Conservation (phyloP, 768 basidiomycete species). For the Butyriboletus loyo region DNA sequence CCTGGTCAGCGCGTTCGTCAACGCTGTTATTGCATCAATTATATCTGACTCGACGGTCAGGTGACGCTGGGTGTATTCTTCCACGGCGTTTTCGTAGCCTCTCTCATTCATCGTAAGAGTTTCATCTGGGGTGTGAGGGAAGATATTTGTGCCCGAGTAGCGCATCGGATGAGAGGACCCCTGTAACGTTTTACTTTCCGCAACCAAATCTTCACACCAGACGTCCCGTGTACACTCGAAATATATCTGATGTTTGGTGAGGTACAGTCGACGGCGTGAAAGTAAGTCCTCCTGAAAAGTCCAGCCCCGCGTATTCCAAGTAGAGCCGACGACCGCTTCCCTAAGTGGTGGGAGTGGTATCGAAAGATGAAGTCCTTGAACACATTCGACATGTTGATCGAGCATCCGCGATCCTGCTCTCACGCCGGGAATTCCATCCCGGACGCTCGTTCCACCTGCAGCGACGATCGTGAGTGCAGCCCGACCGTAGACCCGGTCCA, state of each 20-base stretch:
- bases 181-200: constrained; percentile 9
- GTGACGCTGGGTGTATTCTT: constrained; percentile 11
- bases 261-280: constrained; percentile 21
- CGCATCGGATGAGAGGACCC: constrained; percentile 8
- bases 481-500: constrained; percentile 19
- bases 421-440: constrained; percentile 12
- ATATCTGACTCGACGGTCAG: constrained; percentile 16
- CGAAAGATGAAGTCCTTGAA: constrained; percentile 24
- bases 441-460: constrained; percentile 13
- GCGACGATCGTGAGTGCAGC: constrained; percentile 20
- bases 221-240: constrained; percentile 20
- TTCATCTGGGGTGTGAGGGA: background rate
- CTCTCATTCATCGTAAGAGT: background rate
- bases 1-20: background rate
- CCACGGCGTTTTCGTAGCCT: constrained; percentile 7
- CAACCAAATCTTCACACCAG: constrained; percentile 23
- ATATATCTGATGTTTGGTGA: constrained; percentile 21
- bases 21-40: constrained; percentile 5
- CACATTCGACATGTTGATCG: constrained; percentile 13
- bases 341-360: constrained; percentile 14
- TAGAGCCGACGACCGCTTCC: constrained; percentile 4
- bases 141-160: background rate
- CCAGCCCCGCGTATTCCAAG: constrained; percentile 23
- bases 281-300: constrained; percentile 22
- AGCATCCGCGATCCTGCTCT: constrained; percentile 6